Evolutionary conservation across 768 basidiomycete species (phyloP), one percentile per base, ranked within the genome.

Genomic region (Hygrocybe punicea): DNA sequence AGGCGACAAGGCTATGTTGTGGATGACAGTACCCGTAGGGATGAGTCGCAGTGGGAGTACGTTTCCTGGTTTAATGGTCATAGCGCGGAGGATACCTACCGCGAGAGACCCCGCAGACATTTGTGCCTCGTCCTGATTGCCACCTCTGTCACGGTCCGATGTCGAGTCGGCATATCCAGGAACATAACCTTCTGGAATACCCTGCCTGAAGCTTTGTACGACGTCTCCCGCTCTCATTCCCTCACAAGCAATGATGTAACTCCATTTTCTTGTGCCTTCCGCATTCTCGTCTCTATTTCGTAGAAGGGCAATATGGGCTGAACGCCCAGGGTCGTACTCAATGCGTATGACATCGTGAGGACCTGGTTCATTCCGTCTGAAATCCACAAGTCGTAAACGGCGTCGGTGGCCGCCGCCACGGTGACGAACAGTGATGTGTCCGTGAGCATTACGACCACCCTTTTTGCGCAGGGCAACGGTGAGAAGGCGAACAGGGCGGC

Each of bases 291-390:
- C 76, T 50, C 86, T 77, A 66, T 83, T 86, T 67, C 79, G 80
- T 66, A 98, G 68, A 58, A 99, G 81, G 2, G 97, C 96, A 66
- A 99, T 96, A 70, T 99, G 97, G 6, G 91, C 93, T 35, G 87
- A 90, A 44, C 97, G 81, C 4, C 90, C 90, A 0, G 97, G 97
- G 76, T 98, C 97, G 67, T 96, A 99, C 74, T 98, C 97, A 62
- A 99, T 91, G 47, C 97, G 83, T 3, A 95, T 81, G 45, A 98
- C 93, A 62, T 95, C 91, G 65, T 91, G 90, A 35, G 86, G 74
- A 8, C 96, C 96, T 1, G 83, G 77, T 58, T 86, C 85, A n/a
- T 75, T 73, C 53, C 97, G 82, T 70, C 78, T 73, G 66, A 96
- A 98, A 72, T 99, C 97, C 53, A 99, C 73, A 37, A 84, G 78